phyloP scores from a whole-genome alignment of 1,284 basidiomycete genomes.

The Irpex sp. region DNA sequence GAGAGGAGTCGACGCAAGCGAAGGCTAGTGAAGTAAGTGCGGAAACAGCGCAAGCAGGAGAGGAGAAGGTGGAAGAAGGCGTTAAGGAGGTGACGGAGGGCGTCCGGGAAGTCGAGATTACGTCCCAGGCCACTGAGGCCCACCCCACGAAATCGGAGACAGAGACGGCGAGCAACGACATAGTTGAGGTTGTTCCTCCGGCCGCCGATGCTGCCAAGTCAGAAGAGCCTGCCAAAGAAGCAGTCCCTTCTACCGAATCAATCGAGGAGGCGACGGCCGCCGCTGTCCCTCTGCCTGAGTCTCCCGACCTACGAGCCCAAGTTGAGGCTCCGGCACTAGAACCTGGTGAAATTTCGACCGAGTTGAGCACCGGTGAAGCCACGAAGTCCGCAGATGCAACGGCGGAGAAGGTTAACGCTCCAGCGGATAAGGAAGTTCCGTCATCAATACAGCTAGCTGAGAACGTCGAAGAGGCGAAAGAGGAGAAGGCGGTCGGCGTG shows the following conservation, averaged over 20 bases:
- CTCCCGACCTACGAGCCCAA: neutral
- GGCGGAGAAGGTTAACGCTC: too few species aligned
- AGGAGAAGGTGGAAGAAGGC: constrained; percentile 36
- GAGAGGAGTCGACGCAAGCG: constrained; percentile 19
- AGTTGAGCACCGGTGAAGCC: too few species aligned
- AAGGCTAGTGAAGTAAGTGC: constrained; percentile 1
- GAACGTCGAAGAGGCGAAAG: too few species aligned
- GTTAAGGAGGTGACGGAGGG: constrained; percentile 68
- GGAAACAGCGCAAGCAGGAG: constrained; percentile 8
- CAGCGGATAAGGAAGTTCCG: too few species aligned
- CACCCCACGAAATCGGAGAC: neutral
- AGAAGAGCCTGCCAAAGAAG: too few species aligned
- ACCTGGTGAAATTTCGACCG: too few species aligned
- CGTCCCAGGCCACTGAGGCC: neutral
- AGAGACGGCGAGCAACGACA: neutral
- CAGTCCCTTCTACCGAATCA: neutral
- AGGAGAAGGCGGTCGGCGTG: too few species aligned
- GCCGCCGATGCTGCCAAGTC: too few species aligned
- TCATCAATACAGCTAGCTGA: too few species aligned
- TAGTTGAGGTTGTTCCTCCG: too few species aligned
- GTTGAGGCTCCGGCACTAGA: neutral
- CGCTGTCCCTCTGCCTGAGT: neutral
- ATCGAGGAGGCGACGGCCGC: neutral
- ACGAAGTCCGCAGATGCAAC: too few species aligned
- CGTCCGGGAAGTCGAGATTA: constrained; percentile 62